These are phyloP conservation scores for Arxiozyma slooffiae DNA, from an alignment of 1,139 yeast genomes.

Conservation along the genomic window DNA sequence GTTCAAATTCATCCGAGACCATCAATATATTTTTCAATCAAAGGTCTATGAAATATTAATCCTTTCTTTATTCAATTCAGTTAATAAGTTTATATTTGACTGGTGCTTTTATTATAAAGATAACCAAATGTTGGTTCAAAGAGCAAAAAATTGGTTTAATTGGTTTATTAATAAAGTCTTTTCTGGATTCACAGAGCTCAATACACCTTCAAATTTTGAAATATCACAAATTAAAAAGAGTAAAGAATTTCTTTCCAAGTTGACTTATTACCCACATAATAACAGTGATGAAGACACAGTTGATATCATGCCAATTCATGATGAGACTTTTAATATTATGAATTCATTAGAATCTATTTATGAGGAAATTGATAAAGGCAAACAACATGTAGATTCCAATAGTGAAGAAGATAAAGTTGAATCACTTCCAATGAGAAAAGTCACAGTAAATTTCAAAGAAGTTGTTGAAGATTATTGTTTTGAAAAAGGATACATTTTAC, in stretches of 20 bases:
- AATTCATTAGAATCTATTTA: constrained; percentile 4
- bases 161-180: constrained; percentile 17
- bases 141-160: constrained; percentile 22
- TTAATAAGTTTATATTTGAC: constrained; percentile 20
- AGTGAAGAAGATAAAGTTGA: constrained; percentile 10
- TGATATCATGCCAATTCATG: constrained; percentile 11
- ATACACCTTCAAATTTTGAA: neutral
- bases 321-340: constrained; percentile 14
- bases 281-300: neutral
- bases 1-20: constrained; percentile 10
- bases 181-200: neutral
- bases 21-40: constrained; percentile 9
- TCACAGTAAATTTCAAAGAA: constrained; percentile 37
- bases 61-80: constrained; percentile 16
- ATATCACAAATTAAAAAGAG: constrained; percentile 7
- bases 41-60: constrained; percentile 11
- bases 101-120: constrained; percentile 18
- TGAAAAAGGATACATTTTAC: constrained; percentile 25
- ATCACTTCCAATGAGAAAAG: constrained; percentile 28
- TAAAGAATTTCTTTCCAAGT: constrained; percentile 8
- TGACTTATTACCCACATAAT: neutral
- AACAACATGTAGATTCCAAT: neutral
- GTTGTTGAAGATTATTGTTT: constrained; percentile 39
- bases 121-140: constrained; percentile 2
- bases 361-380: constrained; percentile 2